Evolutionary conservation across 2,329 filamentous ascomycete genomes (phyloP).

Genomic region (Pseudogymnoascus sp.): DNA sequence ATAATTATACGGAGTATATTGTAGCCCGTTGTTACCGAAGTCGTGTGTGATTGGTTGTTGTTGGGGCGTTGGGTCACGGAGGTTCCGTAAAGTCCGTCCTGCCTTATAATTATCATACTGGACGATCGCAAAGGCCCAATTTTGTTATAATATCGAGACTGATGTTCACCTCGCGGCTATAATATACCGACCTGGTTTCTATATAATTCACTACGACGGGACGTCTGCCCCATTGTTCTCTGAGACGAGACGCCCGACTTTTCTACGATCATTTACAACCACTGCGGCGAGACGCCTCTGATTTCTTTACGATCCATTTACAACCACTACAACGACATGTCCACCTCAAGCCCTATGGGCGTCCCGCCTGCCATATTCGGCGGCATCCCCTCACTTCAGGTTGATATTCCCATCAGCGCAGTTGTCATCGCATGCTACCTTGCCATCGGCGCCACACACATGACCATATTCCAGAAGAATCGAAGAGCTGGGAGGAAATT

Average conservation of each 20-base stretch:
- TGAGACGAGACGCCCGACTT: no score
- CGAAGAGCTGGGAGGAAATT: slow-evolving; percentile 46
- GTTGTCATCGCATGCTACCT: background rate
- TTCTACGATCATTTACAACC: no score
- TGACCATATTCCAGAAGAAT: slow-evolving; percentile 49
- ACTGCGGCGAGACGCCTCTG: no score
- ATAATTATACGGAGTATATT: no score
- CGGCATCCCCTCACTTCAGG: background rate
- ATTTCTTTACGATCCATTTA: background rate
- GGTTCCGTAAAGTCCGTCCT: background rate
- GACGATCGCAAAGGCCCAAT: no score
- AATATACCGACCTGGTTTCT: background rate
- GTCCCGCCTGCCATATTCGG: background rate
- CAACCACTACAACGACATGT: background rate
- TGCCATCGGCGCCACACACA: slow-evolving; percentile 35
- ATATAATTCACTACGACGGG: background rate
- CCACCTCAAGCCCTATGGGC: background rate
- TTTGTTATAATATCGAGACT: no score
- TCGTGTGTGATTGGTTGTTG: background rate
- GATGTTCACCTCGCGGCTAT: background rate
- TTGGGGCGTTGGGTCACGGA: background rate
- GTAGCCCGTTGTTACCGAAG: background rate
- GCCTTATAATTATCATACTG: background rate
- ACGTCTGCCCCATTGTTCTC: no score
- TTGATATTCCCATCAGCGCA: background rate